A percentile compares a stretch with the other conserved stretches of the same genome.
Evolutionary conservation across 306 rosid genomes (phyloP).

Genomic region (Vigna mungo): DNA sequence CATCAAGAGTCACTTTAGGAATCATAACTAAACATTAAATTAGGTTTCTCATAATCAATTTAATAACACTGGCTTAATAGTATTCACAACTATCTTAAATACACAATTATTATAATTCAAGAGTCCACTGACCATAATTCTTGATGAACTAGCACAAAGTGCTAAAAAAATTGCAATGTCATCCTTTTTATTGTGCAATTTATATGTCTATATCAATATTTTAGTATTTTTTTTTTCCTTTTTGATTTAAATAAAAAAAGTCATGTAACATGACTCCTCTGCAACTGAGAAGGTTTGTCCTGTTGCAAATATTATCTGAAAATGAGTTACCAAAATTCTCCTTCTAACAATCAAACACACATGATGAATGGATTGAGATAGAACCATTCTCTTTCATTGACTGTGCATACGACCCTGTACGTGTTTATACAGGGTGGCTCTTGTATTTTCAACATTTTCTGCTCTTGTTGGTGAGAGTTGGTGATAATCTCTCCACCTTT

Average conservation of each 20-base stretch:
- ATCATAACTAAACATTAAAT: neutral
- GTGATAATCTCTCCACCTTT: conserved; percentile 52
- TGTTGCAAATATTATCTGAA: neutral
- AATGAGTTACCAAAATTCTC: conserved; percentile 6
- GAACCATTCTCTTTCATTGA: conserved; percentile 25
- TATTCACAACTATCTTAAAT: neutral
- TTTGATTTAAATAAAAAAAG: neutral
- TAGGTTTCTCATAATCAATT: neutral
- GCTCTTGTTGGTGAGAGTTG: conserved; percentile 67
- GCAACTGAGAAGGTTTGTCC: neutral
- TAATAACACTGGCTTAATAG: neutral
- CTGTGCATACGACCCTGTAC: neutral
- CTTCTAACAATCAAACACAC: neutral
- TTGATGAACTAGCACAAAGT: neutral
- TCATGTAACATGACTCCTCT: conserved; percentile 1
- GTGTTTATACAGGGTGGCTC: neutral
- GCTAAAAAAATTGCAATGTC: neutral
- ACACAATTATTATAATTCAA: neutral
- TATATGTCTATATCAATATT: neutral
- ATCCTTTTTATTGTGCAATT: neutral
- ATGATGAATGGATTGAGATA: conserved; percentile 22
- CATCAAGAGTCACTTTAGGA: neutral
- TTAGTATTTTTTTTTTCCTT: neutral
- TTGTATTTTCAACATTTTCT: conserved; percentile 60
- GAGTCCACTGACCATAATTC: neutral